A percentile compares a stretch with the other conserved stretches of the same genome.
Conservation (phyloP, 208 protist species). For the Crithidia acanthocephali region DNA sequence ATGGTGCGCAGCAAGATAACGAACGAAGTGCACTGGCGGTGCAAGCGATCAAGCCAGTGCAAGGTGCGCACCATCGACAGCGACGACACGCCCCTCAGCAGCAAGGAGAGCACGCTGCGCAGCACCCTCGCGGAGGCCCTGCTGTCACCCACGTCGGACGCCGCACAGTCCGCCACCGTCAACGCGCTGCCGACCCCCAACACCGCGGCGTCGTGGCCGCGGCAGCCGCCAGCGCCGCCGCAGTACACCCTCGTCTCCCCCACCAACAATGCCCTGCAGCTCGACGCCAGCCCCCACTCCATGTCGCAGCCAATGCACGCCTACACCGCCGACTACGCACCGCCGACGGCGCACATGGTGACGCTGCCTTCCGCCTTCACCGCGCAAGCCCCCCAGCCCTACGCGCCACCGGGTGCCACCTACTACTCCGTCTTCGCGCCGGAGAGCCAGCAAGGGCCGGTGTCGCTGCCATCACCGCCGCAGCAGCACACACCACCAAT, state of each 20-base stretch:
- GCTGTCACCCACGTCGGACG: slow-evolving; percentile 2
- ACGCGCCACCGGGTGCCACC: background rate
- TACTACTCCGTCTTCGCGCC: slow-evolving; percentile 1
- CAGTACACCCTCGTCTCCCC: slow-evolving; percentile 24
- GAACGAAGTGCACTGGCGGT: slow-evolving; percentile 36
- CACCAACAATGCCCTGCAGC: background rate
- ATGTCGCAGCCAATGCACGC: slow-evolving; percentile 5
- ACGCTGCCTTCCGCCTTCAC: slow-evolving; percentile 11
- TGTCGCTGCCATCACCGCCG: background rate
- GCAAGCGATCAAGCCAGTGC: slow-evolving; percentile 39
- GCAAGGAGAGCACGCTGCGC: slow-evolving; percentile 24
- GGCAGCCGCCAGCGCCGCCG: slow-evolving; percentile 10
- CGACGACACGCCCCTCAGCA: slow-evolving; percentile 18
- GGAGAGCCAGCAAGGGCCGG: background rate
- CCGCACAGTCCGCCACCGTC: background rate
- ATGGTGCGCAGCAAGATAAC: slow-evolving; percentile 29
- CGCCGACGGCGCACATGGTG: background rate
- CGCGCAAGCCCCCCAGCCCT: background rate
- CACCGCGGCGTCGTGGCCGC: background rate
- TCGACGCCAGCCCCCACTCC: slow-evolving; percentile 11
- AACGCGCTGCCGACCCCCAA: background rate
- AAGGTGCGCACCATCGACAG: slow-evolving; percentile 22
- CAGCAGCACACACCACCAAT: background rate
- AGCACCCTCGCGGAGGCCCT: slow-evolving; percentile 12
- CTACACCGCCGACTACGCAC: background rate